Conservation (phyloP, 2,329 filamentous ascomycete genomes). For the Sodiomyces alkalinus region DNA sequence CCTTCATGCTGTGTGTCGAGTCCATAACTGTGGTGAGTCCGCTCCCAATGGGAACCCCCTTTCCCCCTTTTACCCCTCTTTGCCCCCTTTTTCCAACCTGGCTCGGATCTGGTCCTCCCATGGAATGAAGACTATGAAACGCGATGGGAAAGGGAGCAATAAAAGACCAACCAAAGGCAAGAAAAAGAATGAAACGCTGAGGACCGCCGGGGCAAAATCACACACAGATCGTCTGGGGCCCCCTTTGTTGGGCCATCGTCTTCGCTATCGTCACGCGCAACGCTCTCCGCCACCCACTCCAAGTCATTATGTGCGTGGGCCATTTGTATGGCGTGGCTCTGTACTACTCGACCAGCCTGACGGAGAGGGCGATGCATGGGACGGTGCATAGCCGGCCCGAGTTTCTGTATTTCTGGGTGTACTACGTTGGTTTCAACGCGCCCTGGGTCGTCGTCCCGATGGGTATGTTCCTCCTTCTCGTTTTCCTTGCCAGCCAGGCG, state of each 20-base stretch:
- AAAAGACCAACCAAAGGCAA: too few species aligned
- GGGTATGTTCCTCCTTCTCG: constrained; percentile 23
- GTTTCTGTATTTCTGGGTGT: constrained; percentile 46
- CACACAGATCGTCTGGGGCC: constrained; percentile 37
- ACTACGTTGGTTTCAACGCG: constrained; percentile 44
- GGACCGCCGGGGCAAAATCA: too few species aligned
- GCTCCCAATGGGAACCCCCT: too few species aligned
- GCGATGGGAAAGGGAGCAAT: too few species aligned
- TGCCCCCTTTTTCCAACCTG: not conserved
- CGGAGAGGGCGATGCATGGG: constrained; percentile 28
- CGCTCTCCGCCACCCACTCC: constrained; percentile 32
- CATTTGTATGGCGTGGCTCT: constrained; percentile 47
- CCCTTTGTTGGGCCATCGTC: constrained; percentile 36
- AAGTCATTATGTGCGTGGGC: constrained; percentile 33
- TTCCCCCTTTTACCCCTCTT: not conserved
- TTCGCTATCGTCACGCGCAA: constrained; percentile 26
- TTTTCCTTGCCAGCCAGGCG: too few species aligned
- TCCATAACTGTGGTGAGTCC: constrained; percentile 56
- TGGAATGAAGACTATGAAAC: not conserved
- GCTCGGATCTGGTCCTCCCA: not conserved
- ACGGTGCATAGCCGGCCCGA: constrained; percentile 42
- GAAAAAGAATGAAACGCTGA: too few species aligned
- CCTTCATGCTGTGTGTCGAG: constrained; percentile 81
- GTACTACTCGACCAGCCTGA: constrained; percentile 43
- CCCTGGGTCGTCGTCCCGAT: constrained; percentile 44